phyloP scores from a whole-genome alignment of 2,329 filamentous ascomycete species.

The Neofusicoccum kwambonambiense region DNA sequence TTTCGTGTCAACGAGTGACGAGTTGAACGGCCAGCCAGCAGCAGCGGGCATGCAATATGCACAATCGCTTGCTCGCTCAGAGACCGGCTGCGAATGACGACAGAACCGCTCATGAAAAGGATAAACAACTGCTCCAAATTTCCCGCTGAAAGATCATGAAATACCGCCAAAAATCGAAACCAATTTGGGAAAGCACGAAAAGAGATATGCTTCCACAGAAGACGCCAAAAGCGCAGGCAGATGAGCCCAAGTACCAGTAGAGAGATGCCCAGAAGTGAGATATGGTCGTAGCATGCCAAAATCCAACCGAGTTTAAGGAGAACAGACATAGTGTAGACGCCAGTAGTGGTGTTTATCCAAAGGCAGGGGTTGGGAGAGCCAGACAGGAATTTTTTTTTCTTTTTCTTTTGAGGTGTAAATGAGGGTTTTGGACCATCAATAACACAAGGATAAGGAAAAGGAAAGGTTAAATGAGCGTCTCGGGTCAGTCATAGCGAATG shows the following conservation, averaged over 20 bases:
- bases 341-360: not conserved
- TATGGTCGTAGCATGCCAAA: not conserved
- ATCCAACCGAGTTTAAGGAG: not conserved
- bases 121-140: not conserved
- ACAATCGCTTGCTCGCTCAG: constrained; percentile 22
- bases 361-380: not conserved
- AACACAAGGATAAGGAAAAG: constrained; percentile 1
- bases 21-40: constrained; percentile 10
- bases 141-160: not conserved
- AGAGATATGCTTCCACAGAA: not conserved
- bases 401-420: not conserved
- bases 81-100: constrained; percentile 11
- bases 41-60: constrained; percentile 11
- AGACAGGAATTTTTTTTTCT: not conserved
- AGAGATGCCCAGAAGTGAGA: not conserved
- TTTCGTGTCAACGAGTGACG: not conserved
- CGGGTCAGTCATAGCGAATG: constrained; percentile 6
- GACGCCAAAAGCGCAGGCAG: not conserved
- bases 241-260: not conserved
- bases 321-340: not conserved
- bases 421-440: not conserved
- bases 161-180: not conserved
- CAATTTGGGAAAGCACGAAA: not conserved
- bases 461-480: constrained; percentile 5
- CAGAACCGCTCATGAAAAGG: not conserved